Base-by-base conservation (phyloP, 2,329 filamentous ascomycete genomes). In the Alternaria sp. region DNA sequence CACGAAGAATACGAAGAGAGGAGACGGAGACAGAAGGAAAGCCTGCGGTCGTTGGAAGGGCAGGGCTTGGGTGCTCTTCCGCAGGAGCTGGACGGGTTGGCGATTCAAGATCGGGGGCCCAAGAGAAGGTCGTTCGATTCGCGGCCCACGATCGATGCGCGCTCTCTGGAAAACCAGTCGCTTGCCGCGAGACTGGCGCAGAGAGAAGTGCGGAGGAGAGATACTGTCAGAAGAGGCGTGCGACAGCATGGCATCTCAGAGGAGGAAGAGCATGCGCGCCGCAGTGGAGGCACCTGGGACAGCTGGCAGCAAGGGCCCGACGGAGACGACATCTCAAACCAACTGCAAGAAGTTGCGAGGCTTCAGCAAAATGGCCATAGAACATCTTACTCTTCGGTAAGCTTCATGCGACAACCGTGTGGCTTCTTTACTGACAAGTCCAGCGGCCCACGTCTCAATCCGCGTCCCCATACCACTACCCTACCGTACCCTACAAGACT, bases 231-330 rank as follows among this genome's bases (percentile, higher is more conserved):
- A 63, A 86, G 83, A 67, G 85, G 85, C 11, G 87, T 85, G 25
- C 84, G 86, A 30, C 85, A 88, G 67, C 85, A 87, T 25, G 88
- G 86, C 0, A 82, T 88, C 2, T 82, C 85, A 0, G 83, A 85
- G 52, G 85, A 87, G 57, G 86, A 88, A 63, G 87, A 89, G 65
- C 84, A 85, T 61, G 81, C 82, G 55, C 85, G 87, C 44, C 83
- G 88, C 10, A 80, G 81, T 17, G 85, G 82, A 12, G 86, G 85
- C 6, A 70, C 85, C 21, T 87, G 85, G 86, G 83, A 83, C 36
- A 80, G 83, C 45, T 86, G 85, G 85, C 85, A 86, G 65, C 63
- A 76, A 40, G 67, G 66, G 25, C 49, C 45, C 11, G 74, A 76
- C 3, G 79, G 83, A 59, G 83, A 86, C 57, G 85, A 88, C 61